Conservation (phyloP, 495 filamentous ascomycete species). For the Aspergillus egyptiacus region DNA sequence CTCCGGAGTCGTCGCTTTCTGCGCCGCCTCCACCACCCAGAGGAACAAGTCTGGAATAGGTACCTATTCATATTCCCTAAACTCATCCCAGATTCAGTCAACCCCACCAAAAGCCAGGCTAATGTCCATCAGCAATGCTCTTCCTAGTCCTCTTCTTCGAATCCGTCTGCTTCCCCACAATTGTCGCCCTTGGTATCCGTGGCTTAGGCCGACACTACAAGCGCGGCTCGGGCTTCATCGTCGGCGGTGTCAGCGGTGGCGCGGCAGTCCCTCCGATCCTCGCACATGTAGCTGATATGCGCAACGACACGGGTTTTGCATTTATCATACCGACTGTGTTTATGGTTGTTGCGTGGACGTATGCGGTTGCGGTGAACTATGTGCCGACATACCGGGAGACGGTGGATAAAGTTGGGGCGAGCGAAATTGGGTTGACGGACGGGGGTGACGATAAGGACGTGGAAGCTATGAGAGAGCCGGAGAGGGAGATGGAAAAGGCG, state of each 20-base stretch:
- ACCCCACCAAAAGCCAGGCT: no score
- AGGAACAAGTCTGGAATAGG: conserved; percentile 41
- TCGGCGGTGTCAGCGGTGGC: conserved; percentile 53
- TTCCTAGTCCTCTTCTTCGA: conserved; percentile 57
- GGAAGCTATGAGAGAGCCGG: conserved; percentile 27
- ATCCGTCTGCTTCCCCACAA: conserved; percentile 57
- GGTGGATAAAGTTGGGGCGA: conserved; percentile 53
- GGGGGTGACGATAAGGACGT: conserved; percentile 18
- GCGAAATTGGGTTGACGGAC: conserved; percentile 44
- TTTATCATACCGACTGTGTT: conserved; percentile 54
- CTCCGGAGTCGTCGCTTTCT: conserved; percentile 35
- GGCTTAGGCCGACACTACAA: conserved; percentile 57
- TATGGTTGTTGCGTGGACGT: conserved; percentile 52
- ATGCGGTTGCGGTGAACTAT: conserved; percentile 59
- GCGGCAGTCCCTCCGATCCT: conserved; percentile 48
- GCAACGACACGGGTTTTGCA: conserved; percentile 42
- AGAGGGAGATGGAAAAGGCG: conserved; percentile 7
- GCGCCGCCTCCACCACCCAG: conserved; percentile 31
- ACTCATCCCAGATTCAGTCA: not conserved
- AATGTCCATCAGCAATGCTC: conserved; percentile 45
- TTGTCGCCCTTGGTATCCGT: conserved; percentile 55
- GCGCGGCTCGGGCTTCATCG: conserved; percentile 50
- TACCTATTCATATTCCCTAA: conserved; percentile 3
- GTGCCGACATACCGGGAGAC: conserved; percentile 51
- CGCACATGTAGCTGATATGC: conserved; percentile 44